These are phyloP conservation scores for Mrakia gelida DNA, from an alignment of 768 basidiomycete species.

Conservation along the genomic window DNA sequence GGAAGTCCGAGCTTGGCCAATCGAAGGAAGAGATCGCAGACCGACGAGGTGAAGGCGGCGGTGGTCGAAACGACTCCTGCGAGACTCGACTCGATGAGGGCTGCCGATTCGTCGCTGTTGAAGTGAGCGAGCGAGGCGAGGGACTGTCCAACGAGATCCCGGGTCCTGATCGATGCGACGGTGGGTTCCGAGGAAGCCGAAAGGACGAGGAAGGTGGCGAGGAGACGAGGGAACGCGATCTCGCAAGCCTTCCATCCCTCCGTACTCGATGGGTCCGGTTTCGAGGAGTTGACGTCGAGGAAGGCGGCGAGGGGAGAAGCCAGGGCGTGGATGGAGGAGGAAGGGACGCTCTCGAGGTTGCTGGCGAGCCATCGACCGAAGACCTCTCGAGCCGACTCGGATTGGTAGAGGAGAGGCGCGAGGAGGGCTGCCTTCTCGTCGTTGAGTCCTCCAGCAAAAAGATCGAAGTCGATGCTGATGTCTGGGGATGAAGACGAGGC, in stretches of 20 bases:
- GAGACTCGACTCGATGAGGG: constrained; percentile 1
- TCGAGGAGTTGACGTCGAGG: constrained; percentile 19
- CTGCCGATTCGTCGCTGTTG: background rate
- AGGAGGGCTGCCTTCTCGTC: constrained; percentile 26
- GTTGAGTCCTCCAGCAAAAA: constrained; percentile 16
- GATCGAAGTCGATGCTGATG: constrained; percentile 21
- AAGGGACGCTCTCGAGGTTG: constrained; percentile 7
- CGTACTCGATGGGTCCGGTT: background rate
- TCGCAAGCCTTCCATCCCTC: constrained; percentile 27
- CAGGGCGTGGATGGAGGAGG: constrained; percentile 12
- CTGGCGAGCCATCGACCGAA: constrained; percentile 21
- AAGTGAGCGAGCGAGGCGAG: background rate
- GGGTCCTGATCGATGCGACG: constrained; percentile 3
- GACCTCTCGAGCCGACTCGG: constrained; percentile 17
- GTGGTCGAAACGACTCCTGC: constrained; percentile 2
- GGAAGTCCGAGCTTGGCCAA: background rate
- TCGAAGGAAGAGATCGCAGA: background rate
- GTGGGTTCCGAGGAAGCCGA: background rate
- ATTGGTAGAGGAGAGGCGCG: constrained; percentile 26
- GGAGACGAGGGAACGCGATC: constrained; percentile 9
- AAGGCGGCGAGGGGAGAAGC: constrained; percentile 21
- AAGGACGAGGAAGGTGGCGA: constrained; percentile 17
- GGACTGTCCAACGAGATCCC: background rate
- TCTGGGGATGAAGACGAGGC: background rate
- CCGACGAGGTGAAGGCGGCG: constrained; percentile 13